Percentiles rank a stretch among this genome's conserved stretches.
phyloP scores from a whole-genome alignment of 2,329 filamentous ascomycete genomes.

The Rhynchosporium agropyri region DNA sequence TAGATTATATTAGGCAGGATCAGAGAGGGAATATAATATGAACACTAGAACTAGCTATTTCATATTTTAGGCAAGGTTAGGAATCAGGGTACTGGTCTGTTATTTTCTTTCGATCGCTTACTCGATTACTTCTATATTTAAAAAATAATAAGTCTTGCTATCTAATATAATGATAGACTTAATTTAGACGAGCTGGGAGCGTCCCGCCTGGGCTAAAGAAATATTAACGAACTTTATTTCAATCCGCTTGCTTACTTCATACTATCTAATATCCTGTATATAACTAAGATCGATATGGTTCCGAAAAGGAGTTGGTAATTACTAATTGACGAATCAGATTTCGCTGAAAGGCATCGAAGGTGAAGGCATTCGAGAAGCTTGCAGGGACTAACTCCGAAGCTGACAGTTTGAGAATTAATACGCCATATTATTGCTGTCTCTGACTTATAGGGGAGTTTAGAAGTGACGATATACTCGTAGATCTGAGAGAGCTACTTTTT shows the following conservation, averaged over 20 bases:
- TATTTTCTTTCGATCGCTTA: conserved; percentile 12
- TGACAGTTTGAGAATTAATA: conserved; percentile 15
- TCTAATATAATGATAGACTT: not conserved
- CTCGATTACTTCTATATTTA: not conserved
- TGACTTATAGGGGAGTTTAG: not conserved
- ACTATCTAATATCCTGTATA: conserved; percentile 10
- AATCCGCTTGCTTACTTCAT: conserved; percentile 8
- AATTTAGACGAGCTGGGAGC: conserved; percentile 4
- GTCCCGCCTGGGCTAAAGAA: not conserved
- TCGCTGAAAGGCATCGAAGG: conserved; percentile 5
- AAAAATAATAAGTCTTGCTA: conserved; percentile 9
- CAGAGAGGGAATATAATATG: not conserved
- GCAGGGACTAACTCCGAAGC: conserved; percentile 6
- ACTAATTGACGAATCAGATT: conserved; percentile 12
- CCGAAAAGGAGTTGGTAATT: not conserved
- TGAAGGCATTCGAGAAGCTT: conserved; percentile 10
- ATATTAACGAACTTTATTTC: conserved; percentile 4
- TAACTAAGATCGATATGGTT: conserved; percentile 5
- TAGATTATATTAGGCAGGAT: conserved; percentile 14
- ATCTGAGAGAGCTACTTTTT: conserved; percentile 9
- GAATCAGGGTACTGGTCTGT: conserved; percentile 8
- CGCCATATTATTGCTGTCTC: conserved; percentile 12
- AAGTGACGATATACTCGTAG: not conserved
- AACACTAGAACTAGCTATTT: not conserved
- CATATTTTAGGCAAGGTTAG: conserved; percentile 9